These are phyloP conservation scores for Kondoa malvinella DNA, from an alignment of 768 basidiomycete species.

Conservation along the genomic window DNA sequence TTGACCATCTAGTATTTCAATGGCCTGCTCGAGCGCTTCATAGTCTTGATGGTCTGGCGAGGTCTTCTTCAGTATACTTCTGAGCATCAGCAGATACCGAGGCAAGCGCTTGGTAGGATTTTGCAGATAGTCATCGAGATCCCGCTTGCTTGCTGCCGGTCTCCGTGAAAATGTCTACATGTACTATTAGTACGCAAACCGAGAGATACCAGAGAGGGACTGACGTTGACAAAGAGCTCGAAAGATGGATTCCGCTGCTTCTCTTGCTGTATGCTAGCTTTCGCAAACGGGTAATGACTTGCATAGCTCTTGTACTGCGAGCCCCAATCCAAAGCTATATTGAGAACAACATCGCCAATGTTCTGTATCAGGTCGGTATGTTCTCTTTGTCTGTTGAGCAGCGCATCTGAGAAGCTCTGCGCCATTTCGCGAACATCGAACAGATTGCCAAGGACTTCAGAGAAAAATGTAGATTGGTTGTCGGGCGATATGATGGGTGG, in stretches of 20 bases:
- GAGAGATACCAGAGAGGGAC: conserved; percentile 41
- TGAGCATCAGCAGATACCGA: conserved; percentile 72
- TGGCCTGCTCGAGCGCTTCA: conserved; percentile 62
- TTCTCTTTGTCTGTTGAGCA: conserved; percentile 74
- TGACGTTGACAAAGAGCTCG: conserved; percentile 66
- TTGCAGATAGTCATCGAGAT: conserved; percentile 85
- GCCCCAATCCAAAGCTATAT: conserved; percentile 72
- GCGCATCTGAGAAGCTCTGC: conserved; percentile 60
- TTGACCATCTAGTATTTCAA: conserved; percentile 61
- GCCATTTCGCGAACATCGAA: conserved; percentile 72
- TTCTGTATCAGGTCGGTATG: conserved; percentile 62
- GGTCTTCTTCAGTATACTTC: conserved; percentile 59
- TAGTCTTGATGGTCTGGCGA: conserved; percentile 60
- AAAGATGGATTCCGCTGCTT: conserved; percentile 63
- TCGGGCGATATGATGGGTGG: conserved; percentile 56
- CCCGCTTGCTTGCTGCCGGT: conserved; percentile 43
- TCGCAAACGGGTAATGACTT: conserved; percentile 45
- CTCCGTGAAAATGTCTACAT: conserved; percentile 10
- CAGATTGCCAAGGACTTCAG: conserved; percentile 77
- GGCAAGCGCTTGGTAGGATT: conserved; percentile 77
- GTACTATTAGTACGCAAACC: conserved; percentile 21
- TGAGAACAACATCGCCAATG: conserved; percentile 77
- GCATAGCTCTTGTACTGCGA: conserved; percentile 63
- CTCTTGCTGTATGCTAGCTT: conserved; percentile 75
- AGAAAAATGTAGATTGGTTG: conserved; percentile 60